Evolutionary conservation across 2,329 filamentous ascomycete species (phyloP).

Genomic region (Phaeosphaeriaceae sp.): DNA sequence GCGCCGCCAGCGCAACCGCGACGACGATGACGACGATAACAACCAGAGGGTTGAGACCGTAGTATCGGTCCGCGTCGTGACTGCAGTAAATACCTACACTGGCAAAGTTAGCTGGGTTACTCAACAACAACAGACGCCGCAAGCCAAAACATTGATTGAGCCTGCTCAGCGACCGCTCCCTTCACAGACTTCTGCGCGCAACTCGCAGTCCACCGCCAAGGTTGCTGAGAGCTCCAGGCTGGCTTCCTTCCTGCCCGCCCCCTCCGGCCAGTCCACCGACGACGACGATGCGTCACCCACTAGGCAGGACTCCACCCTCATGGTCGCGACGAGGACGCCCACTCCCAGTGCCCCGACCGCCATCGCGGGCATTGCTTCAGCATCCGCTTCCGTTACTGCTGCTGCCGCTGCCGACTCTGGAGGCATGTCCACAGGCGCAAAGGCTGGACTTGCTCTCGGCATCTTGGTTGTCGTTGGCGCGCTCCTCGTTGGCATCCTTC

Average conservation of each 20-base stretch:
- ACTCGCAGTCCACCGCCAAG: slow-evolving; percentile 18
- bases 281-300: slow-evolving; percentile 21
- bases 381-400: slow-evolving; percentile 32
- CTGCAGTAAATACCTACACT: slow-evolving; percentile 59
- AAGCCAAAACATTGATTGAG: slow-evolving; percentile 26
- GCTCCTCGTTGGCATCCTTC: slow-evolving; percentile 71
- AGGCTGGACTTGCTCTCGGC: slow-evolving; percentile 86
- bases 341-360: slow-evolving; percentile 21
- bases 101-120: slow-evolving; percentile 49
- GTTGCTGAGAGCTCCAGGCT: slow-evolving; percentile 26
- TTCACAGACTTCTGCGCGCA: slow-evolving; percentile 17
- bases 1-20: slow-evolving; percentile 35
- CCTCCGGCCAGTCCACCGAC: slow-evolving; percentile 9
- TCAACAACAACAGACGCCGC: slow-evolving; percentile 13
- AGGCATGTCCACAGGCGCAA: slow-evolving; percentile 59
- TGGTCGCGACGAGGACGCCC: slow-evolving; percentile 40
- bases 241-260: slow-evolving; percentile 23
- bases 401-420: slow-evolving; percentile 30
- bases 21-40: slow-evolving; percentile 17
- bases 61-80: slow-evolving; percentile 59
- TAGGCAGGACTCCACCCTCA: slow-evolving; percentile 27
- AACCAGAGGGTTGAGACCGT: slow-evolving; percentile 37
- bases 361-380: slow-evolving; percentile 24
- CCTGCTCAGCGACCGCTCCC: slow-evolving; percentile 25
- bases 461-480: slow-evolving; percentile 73